These are phyloP conservation scores for Pseudocercospora vitis DNA, from an alignment of 2,329 filamentous ascomycete genomes.

Conservation along the genomic window DNA sequence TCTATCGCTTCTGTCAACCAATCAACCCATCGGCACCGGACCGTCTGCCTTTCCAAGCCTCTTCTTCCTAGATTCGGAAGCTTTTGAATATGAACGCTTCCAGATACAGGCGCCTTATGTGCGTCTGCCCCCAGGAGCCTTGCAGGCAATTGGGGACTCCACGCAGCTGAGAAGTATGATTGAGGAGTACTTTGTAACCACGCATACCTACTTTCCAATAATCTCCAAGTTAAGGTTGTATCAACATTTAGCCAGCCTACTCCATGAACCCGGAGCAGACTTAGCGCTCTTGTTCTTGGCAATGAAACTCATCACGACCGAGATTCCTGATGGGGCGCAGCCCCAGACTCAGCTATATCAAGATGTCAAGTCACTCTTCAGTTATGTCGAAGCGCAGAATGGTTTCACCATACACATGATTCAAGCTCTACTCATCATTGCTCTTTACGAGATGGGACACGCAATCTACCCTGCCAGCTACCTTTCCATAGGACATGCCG, in stretches of 20 bases:
- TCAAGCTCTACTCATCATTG: slow-evolving; percentile 49
- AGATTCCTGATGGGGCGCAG: slow-evolving; percentile 37
- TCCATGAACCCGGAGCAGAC: slow-evolving; percentile 49
- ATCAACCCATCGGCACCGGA: slow-evolving; percentile 12
- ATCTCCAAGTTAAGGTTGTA: slow-evolving; percentile 50
- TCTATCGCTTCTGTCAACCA: slow-evolving; percentile 29
- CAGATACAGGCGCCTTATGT: slow-evolving; percentile 43
- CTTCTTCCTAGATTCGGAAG: slow-evolving; percentile 47
- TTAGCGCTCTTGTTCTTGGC: slow-evolving; percentile 50
- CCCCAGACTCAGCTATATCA: slow-evolving; percentile 45
- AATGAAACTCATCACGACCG: slow-evolving; percentile 49
- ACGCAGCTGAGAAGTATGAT: slow-evolving; percentile 42
- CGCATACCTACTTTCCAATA: slow-evolving; percentile 53
- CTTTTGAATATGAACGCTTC: slow-evolving; percentile 42
- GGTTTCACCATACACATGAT: slow-evolving; percentile 46
- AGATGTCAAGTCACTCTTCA: slow-evolving; percentile 47
- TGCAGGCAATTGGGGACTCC: slow-evolving; percentile 40
- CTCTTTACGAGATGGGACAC: slow-evolving; percentile 52
- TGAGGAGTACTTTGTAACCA: slow-evolving; percentile 46
- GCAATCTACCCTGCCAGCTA: slow-evolving; percentile 54
- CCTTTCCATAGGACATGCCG: slow-evolving; percentile 49
- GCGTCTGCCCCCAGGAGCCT: slow-evolving; percentile 43
- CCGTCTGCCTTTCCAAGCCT: slow-evolving; percentile 43
- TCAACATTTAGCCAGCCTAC: slow-evolving; percentile 41
- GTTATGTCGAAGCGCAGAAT: slow-evolving; percentile 46